Evolutionary conservation across 768 basidiomycete genomes (phyloP).

Genomic region (Trametes cinnabarina): DNA sequence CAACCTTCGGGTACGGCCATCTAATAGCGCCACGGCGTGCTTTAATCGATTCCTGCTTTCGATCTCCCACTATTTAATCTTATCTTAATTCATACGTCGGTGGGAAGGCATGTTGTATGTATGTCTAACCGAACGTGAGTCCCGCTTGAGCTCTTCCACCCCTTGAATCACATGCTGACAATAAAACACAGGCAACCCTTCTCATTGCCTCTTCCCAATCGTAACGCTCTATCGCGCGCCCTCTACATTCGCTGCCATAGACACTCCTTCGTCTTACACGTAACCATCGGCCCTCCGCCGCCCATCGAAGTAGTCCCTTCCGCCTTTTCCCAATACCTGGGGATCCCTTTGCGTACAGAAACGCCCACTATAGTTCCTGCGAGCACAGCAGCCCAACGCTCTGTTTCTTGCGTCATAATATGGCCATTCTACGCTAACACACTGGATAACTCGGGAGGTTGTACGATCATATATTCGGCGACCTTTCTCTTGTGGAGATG

Average conservation of each 20-base stretch:
- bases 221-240: constrained; percentile 9
- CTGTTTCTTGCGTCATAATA: constrained; percentile 6
- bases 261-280: constrained; percentile 20
- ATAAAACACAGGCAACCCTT: not conserved
- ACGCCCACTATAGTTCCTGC: constrained; percentile 2
- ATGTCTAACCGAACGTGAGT: constrained; percentile 15
- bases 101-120: constrained; percentile 12
- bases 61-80: constrained; percentile 10
- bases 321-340: not conserved
- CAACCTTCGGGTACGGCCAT: constrained; percentile 6
- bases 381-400: not conserved
- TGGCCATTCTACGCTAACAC: constrained; percentile 11
- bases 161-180: not conserved
- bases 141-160: not conserved
- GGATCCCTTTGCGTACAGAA: not conserved
- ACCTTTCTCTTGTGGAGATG: not conserved
- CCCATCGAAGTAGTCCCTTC: constrained; percentile 5
- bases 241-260: constrained; percentile 5
- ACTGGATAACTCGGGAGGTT: constrained; percentile 5
- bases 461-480: not conserved
- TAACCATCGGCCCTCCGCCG: not conserved
- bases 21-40: constrained; percentile 9
- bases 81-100: constrained; percentile 21
- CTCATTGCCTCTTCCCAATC: not conserved
- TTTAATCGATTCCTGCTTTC: constrained; percentile 6